Percentiles rank a stretch among this genome's conserved stretches.
phyloP scores from a whole-genome alignment of 306 rosid species.

The Cicer chorassanicum region DNA sequence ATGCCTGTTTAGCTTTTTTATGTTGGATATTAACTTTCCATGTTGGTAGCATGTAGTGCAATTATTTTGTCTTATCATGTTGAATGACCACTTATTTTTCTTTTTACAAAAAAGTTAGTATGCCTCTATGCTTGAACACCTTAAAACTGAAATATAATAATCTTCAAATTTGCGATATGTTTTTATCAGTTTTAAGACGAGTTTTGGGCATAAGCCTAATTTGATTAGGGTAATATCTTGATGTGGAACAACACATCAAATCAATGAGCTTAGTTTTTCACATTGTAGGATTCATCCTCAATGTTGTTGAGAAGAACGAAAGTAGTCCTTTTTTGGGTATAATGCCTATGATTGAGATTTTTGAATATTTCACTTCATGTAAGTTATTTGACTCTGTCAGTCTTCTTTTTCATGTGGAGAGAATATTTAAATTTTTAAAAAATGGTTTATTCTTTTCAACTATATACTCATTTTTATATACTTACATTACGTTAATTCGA shows the following conservation, averaged over 20 bases:
- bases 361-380: background rate
- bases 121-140: no score
- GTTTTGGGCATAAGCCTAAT: background rate
- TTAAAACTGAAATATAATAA: no score
- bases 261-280: background rate
- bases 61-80: background rate
- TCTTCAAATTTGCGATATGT: no score
- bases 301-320: background rate
- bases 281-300: background rate
- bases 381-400: no score
- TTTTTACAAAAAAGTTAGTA: no score
- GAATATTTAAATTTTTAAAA: no score
- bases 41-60: constrained; percentile 37
- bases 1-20: constrained; percentile 31
- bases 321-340: background rate
- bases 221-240: background rate
- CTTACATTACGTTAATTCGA: no score
- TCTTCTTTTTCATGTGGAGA: no score
- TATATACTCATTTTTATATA: no score
- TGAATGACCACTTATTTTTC: no score
- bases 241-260: background rate
- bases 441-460: no score
- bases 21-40: constrained; percentile 38
- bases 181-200: background rate
- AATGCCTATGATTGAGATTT: background rate